Evolutionary conservation across 768 basidiomycete genomes (phyloP), one percentile per base, ranked within the genome.

Genomic region (Psilocybe subaeruginosa): DNA sequence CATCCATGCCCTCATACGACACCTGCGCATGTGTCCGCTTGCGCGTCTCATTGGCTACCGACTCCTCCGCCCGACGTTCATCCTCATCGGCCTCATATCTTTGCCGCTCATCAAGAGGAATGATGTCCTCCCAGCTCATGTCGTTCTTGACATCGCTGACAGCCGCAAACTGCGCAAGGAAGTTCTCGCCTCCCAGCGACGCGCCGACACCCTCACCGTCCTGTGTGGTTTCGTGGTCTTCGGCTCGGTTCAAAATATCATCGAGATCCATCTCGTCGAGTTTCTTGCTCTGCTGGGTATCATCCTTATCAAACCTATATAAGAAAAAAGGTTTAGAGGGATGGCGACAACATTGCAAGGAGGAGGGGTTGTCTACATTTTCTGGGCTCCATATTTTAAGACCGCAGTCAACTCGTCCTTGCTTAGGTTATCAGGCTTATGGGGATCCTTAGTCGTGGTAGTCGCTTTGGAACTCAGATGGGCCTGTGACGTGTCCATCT

Each of bases 61-160:
- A 70, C 61, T 94, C 91, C 67, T 93, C 90, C 39, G 84, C 85
- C 68, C 87, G 88, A 60, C 85, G 81, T 60, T 89, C 82, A 62
- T 90, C 89, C 61, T 93, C 90, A 65, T 96, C 95, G 30, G 84
- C 83, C 62, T 94, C 94, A 47, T 90, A 86, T 72, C 86, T 88
- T 73, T 90, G 87, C 5, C 97, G 89, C 69, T 95, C 95, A 23
- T 96, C 95, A 8, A 91, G 73, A 16, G 97, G 97, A 68, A 99
- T 99, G 74, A 99, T 99, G 63, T 99, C 97, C 71, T 99, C 97
- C 97, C 97, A 99, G 69, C 76, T 94, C 87, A 97, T 95, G 77
- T 99, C 97, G 72, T 95, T 94, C 84, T 98, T 99, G 72, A 99
- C 89, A 73, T 99, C 97, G 74, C 95, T 97, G 66, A 99, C 93